Evolutionary conservation across 192 early-diverging fungal genomes (phyloP).

Genomic region (Backusella macrospora): DNA sequence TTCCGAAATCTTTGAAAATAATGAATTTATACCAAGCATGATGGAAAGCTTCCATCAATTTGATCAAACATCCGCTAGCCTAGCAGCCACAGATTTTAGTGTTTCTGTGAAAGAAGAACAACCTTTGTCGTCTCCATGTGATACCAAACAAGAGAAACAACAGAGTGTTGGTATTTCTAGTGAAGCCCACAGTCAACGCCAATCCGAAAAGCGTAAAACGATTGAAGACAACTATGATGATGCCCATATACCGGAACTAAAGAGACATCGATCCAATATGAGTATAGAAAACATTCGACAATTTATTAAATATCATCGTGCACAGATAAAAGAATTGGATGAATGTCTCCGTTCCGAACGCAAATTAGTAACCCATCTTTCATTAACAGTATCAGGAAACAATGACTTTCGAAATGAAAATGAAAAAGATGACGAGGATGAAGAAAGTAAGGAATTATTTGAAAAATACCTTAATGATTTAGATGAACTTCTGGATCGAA

Average conservation of each 20-base stretch:
- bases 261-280: not conserved
- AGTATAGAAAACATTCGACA: slow-evolving; percentile 8
- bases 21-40: not conserved
- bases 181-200: not conserved
- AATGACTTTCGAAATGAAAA: slow-evolving; percentile 13
- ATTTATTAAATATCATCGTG: slow-evolving; percentile 30
- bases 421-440: not conserved
- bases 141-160: not conserved
- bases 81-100: not conserved
- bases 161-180: not conserved
- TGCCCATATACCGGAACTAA: not conserved
- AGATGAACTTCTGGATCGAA: slow-evolving; percentile 31
- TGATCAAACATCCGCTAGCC: not conserved
- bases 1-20: slow-evolving; percentile 14
- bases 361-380: slow-evolving; percentile 26
- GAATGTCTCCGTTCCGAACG: slow-evolving; percentile 26
- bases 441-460: not conserved
- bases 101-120: not conserved
- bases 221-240: not conserved
- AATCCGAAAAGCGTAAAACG: not conserved
- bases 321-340: slow-evolving; percentile 30
- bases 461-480: slow-evolving; percentile 24
- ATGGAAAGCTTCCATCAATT: not conserved
- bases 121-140: not conserved
- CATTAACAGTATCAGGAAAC: slow-evolving; percentile 24